Base-by-base conservation (phyloP, 2,329 filamentous ascomycete species). In the Paecilomyces dactylethromorphus region DNA sequence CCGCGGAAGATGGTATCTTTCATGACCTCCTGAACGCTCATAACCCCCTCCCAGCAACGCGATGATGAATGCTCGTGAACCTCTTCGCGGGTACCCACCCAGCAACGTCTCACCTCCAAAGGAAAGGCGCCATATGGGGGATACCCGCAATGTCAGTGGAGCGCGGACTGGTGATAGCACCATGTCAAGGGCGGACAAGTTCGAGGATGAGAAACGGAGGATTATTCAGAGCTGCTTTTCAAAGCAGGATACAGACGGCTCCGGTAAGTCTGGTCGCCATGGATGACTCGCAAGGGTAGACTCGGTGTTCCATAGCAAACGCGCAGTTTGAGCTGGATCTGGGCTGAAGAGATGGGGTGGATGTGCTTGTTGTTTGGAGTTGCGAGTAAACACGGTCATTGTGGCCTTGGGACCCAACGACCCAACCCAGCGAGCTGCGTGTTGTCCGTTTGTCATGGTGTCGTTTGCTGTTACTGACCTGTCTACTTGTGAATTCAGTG, bases 181-280 rank as follows among this genome's bases (percentile, higher is more conserved):
- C 29, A 70, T 72, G 70, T 75, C 74, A 54, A 74, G 77, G 70
- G 93, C 93, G 58, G 91, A 96, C 78, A 85, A 86, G 68, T 99
- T 97, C 74, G 94, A 99, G 75, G 92, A 97, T 71, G 94, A 99
- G 82, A 96, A 97, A 82, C 84, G 86, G 73, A 87, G 94, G 72
- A 97, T 99, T 69, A 88, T 96, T 64, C 90, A 96, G 63, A 96
- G 90, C 76, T 97, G 92, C 78, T 99, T 97, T 79, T 84, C 81
- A 74, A 97, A 95, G 79, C 88, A 87, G 69, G 94, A 97, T 71
- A 82, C 85, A 50, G 90, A 96, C 76, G 92, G 92, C 65, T 88
- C 91, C 60, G 82, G 91, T 95, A 83, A 71, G 89, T 84, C 60
- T 49, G 26, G 54, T 51, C 58, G 58, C 64, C 13, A 18, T 8